These are phyloP conservation scores for Phytophthora rubi DNA, from an alignment of 352 stramenopile species.

Conservation along the genomic window DNA sequence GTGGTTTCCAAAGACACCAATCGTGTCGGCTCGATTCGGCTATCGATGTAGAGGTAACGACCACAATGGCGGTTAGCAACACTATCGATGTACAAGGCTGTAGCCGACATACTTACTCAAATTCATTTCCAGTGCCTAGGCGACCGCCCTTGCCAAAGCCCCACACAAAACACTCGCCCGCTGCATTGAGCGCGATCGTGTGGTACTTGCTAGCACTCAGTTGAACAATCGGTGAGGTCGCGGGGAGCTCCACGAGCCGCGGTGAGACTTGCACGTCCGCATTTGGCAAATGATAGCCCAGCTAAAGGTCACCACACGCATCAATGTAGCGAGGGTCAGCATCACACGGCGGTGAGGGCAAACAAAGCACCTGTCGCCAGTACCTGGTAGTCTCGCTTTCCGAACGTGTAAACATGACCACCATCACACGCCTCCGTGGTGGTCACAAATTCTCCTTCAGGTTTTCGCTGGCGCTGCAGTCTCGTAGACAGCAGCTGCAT, in stretches of 20 bases:
- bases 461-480: slow-evolving; percentile 8
- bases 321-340: slow-evolving; percentile 7
- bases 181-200: slow-evolving; percentile 70
- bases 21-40: slow-evolving; percentile 68
- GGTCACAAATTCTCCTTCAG: slow-evolving; percentile 18
- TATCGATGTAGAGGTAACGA: slow-evolving; percentile 22
- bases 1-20: slow-evolving; percentile 56
- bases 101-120: slow-evolving; percentile 55
- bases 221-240: slow-evolving; percentile 57
- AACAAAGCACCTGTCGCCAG: background rate
- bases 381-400: slow-evolving; percentile 87
- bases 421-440: slow-evolving; percentile 12
- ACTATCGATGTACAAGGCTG: background rate
- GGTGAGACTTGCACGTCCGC: slow-evolving; percentile 76
- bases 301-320: slow-evolving; percentile 35
- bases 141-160: slow-evolving; percentile 85
- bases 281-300: slow-evolving; percentile 85
- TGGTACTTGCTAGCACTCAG: slow-evolving; percentile 85
- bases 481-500: slow-evolving; percentile 68
- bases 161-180: slow-evolving; percentile 80
- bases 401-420: slow-evolving; percentile 83
- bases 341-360: background rate
- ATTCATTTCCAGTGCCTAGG: slow-evolving; percentile 77
- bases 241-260: slow-evolving; percentile 64
- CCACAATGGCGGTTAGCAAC: slow-evolving; percentile 10